Percentiles rank a stretch among this genome's conserved stretches.
These are phyloP conservation scores for Sclerotiophoma versabilis DNA, from an alignment of 2,329 filamentous ascomycete genomes.

Conservation along the genomic window DNA sequence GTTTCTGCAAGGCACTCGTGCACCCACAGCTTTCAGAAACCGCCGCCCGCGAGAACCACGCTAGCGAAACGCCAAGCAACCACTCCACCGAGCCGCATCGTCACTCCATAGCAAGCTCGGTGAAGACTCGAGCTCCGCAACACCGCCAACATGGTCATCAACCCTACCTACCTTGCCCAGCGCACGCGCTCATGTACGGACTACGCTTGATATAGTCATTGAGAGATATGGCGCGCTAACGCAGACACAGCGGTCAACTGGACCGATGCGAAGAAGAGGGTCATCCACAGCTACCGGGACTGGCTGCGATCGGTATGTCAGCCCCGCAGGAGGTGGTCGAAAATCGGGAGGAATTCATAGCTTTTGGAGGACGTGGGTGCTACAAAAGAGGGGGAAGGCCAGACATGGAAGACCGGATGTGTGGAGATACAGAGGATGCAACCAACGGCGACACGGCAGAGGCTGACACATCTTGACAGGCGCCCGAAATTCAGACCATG, in stretches of 20 bases:
- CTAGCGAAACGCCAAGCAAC: constrained; percentile 40
- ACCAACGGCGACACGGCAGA: neutral
- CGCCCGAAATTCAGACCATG: constrained; percentile 96
- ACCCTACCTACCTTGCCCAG: constrained; percentile 85
- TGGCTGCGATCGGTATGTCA: constrained; percentile 92
- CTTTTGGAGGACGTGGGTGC: neutral
- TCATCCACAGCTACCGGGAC: constrained; percentile 87
- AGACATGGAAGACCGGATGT: neutral
- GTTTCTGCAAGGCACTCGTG: constrained; percentile 14
- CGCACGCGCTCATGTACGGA: constrained; percentile 60
- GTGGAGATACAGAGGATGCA: neutral
- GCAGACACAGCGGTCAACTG: constrained; percentile 76
- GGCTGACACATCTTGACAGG: constrained; percentile 61
- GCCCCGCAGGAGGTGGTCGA: neutral
- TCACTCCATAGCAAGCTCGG: constrained; percentile 34
- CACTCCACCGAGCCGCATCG: constrained; percentile 43
- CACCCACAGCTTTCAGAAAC: constrained; percentile 23
- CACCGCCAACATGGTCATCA: constrained; percentile 72
- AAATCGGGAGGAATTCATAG: neutral
- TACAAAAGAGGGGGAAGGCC: neutral
- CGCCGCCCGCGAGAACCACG: constrained; percentile 26
- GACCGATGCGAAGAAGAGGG: constrained; percentile 85
- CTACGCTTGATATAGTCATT: constrained; percentile 20
- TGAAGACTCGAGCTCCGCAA: constrained; percentile 34
- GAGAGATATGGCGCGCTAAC: constrained; percentile 27